These are phyloP conservation scores for Periconia sp. DNA, from an alignment of 2,329 filamentous ascomycete species.

Conservation along the genomic window DNA sequence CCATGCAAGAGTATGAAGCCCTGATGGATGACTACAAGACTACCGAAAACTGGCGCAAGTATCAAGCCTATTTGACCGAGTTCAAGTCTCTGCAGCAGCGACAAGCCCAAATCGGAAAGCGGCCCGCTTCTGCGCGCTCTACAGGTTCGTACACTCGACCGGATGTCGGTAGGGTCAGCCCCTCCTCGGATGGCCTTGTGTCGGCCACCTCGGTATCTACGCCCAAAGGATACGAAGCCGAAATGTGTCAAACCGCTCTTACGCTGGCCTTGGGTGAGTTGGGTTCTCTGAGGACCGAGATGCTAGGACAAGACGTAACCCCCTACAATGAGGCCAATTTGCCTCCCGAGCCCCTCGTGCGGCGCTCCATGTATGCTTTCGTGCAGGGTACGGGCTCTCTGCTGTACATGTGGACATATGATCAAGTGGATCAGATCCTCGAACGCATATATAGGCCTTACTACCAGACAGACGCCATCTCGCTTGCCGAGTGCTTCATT, in stretches of 20 bases:
- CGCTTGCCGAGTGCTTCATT: slow-evolving; percentile 39
- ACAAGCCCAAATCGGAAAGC: slow-evolving; percentile 15
- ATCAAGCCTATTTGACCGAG: slow-evolving; percentile 38
- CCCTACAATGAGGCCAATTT: slow-evolving; percentile 30
- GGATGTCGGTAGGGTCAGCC: slow-evolving; percentile 12
- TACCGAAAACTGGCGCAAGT: slow-evolving; percentile 39
- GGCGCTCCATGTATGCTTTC: slow-evolving; percentile 38
- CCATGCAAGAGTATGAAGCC: slow-evolving; percentile 42
- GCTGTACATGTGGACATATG: slow-evolving; percentile 38
- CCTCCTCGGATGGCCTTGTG: slow-evolving; percentile 31
- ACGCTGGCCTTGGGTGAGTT: slow-evolving; percentile 40
- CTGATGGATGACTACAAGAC: slow-evolving; percentile 45
- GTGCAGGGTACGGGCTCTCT: slow-evolving; percentile 39
- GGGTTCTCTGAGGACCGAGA: slow-evolving; percentile 32
- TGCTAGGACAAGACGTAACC: slow-evolving; percentile 23
- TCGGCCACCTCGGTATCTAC: slow-evolving; percentile 20
- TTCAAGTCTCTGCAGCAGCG: slow-evolving; percentile 35
- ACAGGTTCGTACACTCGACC: slow-evolving; percentile 24
- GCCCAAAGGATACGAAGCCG: slow-evolving; percentile 23
- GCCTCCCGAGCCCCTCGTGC: slow-evolving; percentile 30
- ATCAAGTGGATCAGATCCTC: slow-evolving; percentile 35
- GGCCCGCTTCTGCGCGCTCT: slow-evolving; percentile 20
- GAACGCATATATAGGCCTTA: slow-evolving; percentile 37
- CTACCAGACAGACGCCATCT: slow-evolving; percentile 30
- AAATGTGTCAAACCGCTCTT: slow-evolving; percentile 37